Percentiles rank a stretch among this genome's conserved stretches.
Conservation (phyloP, 129 eudicot species). For the Tagetes erecta region DNA sequence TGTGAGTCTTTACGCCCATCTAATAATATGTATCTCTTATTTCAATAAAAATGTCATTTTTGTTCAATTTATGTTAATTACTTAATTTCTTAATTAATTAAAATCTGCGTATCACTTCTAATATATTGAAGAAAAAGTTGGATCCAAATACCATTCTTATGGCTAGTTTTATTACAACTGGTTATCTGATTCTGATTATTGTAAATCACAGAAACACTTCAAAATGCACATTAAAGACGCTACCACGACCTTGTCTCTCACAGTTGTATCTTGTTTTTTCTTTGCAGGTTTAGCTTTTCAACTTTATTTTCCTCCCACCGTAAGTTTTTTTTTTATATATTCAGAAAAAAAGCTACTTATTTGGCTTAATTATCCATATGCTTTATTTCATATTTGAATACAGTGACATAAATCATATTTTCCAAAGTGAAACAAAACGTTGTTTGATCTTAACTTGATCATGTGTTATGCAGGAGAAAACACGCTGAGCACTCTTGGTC, state of each 20-base stretch:
- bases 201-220: not conserved
- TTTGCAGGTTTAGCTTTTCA: slow-evolving; percentile 88
- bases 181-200: not conserved
- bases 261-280: not conserved
- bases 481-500: slow-evolving; percentile 66
- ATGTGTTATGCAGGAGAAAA: slow-evolving; percentile 58
- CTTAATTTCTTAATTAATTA: not conserved
- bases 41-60: not conserved
- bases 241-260: not conserved
- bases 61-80: not conserved
- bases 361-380: not conserved
- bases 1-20: not conserved
- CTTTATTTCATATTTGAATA: not conserved
- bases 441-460: slow-evolving; percentile 17
- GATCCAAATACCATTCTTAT: not conserved
- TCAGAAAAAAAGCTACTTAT: not conserved
- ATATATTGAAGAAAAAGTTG: not conserved
- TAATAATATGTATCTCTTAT: not conserved
- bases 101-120: not conserved
- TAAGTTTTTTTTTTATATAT: slow-evolving; percentile 36
- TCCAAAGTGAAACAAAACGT: not conserved
- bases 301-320: slow-evolving; percentile 71
- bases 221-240: not conserved
- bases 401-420: not conserved
- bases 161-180: not conserved